Conservation (phyloP, 176 grass and related monocot genomes). For the Triticum timopheevii region DNA sequence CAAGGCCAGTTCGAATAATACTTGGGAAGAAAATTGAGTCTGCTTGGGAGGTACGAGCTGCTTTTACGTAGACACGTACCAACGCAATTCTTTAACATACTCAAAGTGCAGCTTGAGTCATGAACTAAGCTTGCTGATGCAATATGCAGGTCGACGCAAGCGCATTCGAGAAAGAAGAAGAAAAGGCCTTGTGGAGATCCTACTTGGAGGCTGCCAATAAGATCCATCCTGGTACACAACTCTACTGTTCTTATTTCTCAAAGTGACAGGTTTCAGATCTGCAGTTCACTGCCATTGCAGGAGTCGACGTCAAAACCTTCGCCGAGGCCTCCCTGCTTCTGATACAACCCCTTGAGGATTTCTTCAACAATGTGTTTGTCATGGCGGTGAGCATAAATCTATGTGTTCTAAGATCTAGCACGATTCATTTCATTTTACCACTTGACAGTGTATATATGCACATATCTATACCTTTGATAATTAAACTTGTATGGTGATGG, state of each 20-base stretch:
- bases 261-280: not conserved
- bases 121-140: not conserved
- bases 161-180: conserved; percentile 81
- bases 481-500: not conserved
- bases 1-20: conserved; percentile 86
- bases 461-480: not conserved
- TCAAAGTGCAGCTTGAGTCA: not conserved
- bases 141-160: conserved; percentile 50
- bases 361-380: conserved; percentile 87
- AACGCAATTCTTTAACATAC: not conserved
- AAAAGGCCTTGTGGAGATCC: conserved; percentile 65
- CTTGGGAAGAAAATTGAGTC: conserved; percentile 62
- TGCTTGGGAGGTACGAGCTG: conserved; percentile 54
- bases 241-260: not conserved
- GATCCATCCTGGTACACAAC: conserved; percentile 65
- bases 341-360: conserved; percentile 88
- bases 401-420: not conserved
- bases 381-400: conserved; percentile 71
- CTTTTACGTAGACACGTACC: not conserved
- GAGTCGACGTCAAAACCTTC: conserved; percentile 65
- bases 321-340: conserved; percentile 61
- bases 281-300: conserved; percentile 31
- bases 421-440: not conserved
- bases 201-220: conserved; percentile 69
- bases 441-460: not conserved